A percentile compares a stretch with the other conserved stretches of the same genome.
Evolutionary conservation across 495 filamentous ascomycete species (phyloP).

Genomic region (Barbatosphaeria neglecta): DNA sequence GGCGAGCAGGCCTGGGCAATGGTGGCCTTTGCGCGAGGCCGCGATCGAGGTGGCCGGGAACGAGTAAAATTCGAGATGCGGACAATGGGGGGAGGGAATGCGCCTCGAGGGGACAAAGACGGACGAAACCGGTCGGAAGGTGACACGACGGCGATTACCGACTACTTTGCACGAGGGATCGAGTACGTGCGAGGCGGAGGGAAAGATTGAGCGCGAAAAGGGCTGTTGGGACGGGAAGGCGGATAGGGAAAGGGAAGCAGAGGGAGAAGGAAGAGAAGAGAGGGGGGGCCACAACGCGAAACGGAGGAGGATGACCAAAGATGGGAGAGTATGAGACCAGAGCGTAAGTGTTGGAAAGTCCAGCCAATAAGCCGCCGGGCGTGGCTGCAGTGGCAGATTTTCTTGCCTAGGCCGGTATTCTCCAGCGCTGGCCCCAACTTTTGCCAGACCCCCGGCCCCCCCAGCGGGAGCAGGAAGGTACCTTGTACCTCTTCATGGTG

Average conservation of each 20-base stretch:
- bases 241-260: not conserved
- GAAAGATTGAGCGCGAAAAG: not conserved
- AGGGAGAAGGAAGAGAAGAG: not conserved
- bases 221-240: constrained; percentile 17
- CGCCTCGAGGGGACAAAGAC: constrained; percentile 22
- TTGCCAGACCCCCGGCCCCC: not conserved
- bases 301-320: not conserved
- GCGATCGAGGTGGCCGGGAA: constrained; percentile 10
- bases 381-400: constrained; percentile 1
- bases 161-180: constrained; percentile 2
- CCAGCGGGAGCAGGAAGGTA: not conserved
- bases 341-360: not conserved
- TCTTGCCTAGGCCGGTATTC: not conserved
- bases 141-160: constrained; percentile 10
- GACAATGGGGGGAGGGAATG: constrained; percentile 6
- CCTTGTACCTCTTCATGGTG: not conserved
- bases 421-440: not conserved
- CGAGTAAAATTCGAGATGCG: constrained; percentile 4
- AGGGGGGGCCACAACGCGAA: constrained; percentile 2
- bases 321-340: not conserved
- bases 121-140: constrained; percentile 8
- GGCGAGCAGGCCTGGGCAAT: not conserved
- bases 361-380: not conserved
- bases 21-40: constrained; percentile 3
- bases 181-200: not conserved